phyloP scores from a whole-genome alignment of 331 rosid species.

The Cydonia oblonga region DNA sequence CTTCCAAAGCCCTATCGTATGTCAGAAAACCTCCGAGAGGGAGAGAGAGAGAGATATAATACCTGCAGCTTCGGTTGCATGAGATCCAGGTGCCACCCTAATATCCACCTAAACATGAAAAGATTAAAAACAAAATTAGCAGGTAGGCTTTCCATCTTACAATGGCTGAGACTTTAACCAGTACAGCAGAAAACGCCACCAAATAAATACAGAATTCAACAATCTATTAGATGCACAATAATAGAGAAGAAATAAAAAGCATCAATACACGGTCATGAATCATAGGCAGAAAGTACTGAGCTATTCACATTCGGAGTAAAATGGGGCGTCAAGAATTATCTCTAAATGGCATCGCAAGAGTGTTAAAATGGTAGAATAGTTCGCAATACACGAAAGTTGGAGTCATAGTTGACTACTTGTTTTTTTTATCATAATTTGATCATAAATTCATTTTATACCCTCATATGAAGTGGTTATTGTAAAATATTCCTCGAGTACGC shows the following conservation, averaged over 20 bases:
- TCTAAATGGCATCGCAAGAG: not conserved
- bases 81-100: conserved; percentile 92
- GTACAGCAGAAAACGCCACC: not conserved
- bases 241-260: not conserved
- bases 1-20: too few species aligned
- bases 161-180: not conserved
- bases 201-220: not conserved
- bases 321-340: not conserved
- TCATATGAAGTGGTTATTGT: not conserved
- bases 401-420: not conserved
- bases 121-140: not conserved
- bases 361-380: not conserved
- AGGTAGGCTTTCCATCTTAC: not conserved
- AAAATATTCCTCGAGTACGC: not conserved
- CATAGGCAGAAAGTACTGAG: not conserved
- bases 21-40: too few species aligned
- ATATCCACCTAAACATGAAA: conserved; percentile 61
- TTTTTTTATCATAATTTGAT: too few species aligned
- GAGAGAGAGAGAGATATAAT: conserved; percentile 2
- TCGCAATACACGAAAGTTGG: not conserved
- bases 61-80: conserved; percentile 93
- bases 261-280: not conserved
- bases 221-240: not conserved
- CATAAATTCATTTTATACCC: not conserved
- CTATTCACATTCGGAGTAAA: not conserved